phyloP scores from a whole-genome alignment of 2,329 filamentous ascomycete species.

The Calonectria leucothoes region DNA sequence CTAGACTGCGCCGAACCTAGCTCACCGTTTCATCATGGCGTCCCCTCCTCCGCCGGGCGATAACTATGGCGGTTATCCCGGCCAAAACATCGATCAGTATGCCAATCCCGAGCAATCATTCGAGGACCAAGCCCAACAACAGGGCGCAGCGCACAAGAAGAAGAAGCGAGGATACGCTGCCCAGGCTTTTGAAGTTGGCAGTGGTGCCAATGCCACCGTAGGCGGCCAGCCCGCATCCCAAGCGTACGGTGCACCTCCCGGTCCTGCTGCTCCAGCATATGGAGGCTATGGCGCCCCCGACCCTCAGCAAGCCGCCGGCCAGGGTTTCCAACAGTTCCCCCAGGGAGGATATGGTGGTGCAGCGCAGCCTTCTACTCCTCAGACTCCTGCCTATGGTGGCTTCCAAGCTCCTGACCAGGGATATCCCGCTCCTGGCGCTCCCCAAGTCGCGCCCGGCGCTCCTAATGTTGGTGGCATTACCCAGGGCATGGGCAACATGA shows the following conservation, averaged over 20 bases:
- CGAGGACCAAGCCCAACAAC: slow-evolving; percentile 45
- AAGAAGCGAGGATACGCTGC: slow-evolving; percentile 97
- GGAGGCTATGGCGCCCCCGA: slow-evolving; percentile 69
- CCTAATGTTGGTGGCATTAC: slow-evolving; percentile 75
- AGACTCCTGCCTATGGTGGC: slow-evolving; percentile 59
- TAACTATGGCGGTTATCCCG: slow-evolving; percentile 53
- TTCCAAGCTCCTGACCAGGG: slow-evolving; percentile 77
- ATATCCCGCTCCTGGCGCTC: slow-evolving; percentile 67
- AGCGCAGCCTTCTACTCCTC: slow-evolving; percentile 52
- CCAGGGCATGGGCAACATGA: slow-evolving; percentile 87
- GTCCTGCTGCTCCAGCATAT: slow-evolving; percentile 61
- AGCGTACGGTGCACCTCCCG: slow-evolving; percentile 59
- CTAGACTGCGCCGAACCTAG: slow-evolving; percentile 41
- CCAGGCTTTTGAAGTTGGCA: slow-evolving; percentile 92
- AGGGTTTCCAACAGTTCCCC: slow-evolving; percentile 56
- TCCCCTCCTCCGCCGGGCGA: slow-evolving; percentile 63
- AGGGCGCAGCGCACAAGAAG: slow-evolving; percentile 68
- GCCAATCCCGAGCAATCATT: slow-evolving; percentile 53
- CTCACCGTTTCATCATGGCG: slow-evolving; percentile 60
- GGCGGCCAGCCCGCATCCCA: slow-evolving; percentile 59
- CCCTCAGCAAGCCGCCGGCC: slow-evolving; percentile 51
- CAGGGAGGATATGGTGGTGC: slow-evolving; percentile 58
- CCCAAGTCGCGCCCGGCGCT: slow-evolving; percentile 52
- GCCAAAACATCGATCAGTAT: slow-evolving; percentile 59
- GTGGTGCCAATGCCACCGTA: slow-evolving; percentile 80